Percentiles rank a stretch among this genome's conserved stretches.
phyloP scores from a whole-genome alignment of 164 flowering plant genomes.

The Santalum album region DNA sequence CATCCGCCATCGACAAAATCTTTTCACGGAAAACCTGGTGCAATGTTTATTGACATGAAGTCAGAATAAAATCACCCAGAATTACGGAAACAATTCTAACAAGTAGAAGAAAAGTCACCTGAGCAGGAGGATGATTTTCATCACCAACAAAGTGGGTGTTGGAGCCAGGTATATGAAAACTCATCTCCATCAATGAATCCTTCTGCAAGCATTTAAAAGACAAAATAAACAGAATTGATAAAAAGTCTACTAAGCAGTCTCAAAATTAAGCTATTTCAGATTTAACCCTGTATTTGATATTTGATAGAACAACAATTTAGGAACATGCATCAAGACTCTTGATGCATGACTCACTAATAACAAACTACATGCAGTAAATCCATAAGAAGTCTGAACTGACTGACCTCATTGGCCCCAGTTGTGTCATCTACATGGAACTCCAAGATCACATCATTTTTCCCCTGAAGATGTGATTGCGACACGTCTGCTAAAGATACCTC shows the following conservation, averaged over 20 bases:
- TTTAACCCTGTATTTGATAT: too few relatives aligned
- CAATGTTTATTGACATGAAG: background rate
- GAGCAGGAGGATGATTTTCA: slow-evolving; percentile 87
- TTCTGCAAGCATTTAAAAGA: slow-evolving; percentile 39
- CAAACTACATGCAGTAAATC: background rate
- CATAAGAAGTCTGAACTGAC: background rate
- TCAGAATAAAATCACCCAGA: slow-evolving; percentile 1
- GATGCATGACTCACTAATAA: background rate
- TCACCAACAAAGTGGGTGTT: slow-evolving; percentile 96
- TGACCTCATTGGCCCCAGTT: slow-evolving; percentile 91
- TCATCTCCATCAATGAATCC: slow-evolving; percentile 93
- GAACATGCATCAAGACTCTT: background rate
- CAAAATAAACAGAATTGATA: background rate
- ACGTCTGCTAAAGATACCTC: slow-evolving; percentile 97
- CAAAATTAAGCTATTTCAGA: background rate
- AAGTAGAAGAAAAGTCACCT: slow-evolving; percentile 30
- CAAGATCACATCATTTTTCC: slow-evolving; percentile 85
- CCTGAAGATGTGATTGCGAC: slow-evolving; percentile 86
- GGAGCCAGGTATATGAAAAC: slow-evolving; percentile 85
- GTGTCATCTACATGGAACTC: slow-evolving; percentile 99
- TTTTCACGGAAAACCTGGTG: slow-evolving; percentile 78
- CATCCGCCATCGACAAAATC: slow-evolving; percentile 87
- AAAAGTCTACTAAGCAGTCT: background rate
- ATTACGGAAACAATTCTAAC: background rate
- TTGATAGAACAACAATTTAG: background rate